These are phyloP conservation scores for Dendrocalamus latiflorus DNA, from an alignment of 202 grass and related monocot genomes.

Conservation along the genomic window DNA sequence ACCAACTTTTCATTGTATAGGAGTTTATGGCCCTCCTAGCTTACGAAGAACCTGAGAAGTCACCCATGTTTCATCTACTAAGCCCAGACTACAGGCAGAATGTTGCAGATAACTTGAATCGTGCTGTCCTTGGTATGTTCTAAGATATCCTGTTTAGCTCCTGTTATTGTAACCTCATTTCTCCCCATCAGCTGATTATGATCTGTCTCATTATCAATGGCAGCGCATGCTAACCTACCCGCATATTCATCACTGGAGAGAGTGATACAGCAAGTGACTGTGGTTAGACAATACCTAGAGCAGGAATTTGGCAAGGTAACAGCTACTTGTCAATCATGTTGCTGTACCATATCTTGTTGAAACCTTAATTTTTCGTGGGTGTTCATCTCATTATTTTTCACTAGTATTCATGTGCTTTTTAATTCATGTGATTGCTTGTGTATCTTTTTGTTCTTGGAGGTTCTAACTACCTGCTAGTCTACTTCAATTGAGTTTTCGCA, in stretches of 20 bases:
- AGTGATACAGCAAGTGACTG: slow-evolving; percentile 74
- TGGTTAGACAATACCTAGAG: slow-evolving; percentile 75
- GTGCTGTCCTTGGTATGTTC: slow-evolving; percentile 74
- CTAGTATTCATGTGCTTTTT: background rate
- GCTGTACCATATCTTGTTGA: background rate
- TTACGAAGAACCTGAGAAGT: slow-evolving; percentile 93
- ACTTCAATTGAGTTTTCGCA: background rate
- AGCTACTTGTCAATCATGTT: background rate
- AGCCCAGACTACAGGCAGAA: slow-evolving; percentile 83
- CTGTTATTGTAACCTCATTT: background rate
- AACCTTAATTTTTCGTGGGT: background rate
- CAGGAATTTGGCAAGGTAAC: slow-evolving; percentile 82
- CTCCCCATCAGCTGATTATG: background rate
- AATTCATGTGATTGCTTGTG: background rate
- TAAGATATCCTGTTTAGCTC: slow-evolving; percentile 22
- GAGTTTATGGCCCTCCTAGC: slow-evolving; percentile 89
- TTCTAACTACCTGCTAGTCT: background rate
- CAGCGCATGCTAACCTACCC: slow-evolving; percentile 83
- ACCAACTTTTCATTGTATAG: slow-evolving; percentile 22
- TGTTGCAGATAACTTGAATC: slow-evolving; percentile 86
- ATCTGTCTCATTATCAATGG: slow-evolving; percentile 22
- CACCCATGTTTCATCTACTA: slow-evolving; percentile 96
- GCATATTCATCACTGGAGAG: slow-evolving; percentile 88
- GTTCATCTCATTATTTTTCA: background rate
- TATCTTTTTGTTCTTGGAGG: background rate